Evolutionary conservation across 2,329 filamentous ascomycete genomes (phyloP), one percentile per base, ranked within the genome.

Genomic region (Fusarium subglutinans): DNA sequence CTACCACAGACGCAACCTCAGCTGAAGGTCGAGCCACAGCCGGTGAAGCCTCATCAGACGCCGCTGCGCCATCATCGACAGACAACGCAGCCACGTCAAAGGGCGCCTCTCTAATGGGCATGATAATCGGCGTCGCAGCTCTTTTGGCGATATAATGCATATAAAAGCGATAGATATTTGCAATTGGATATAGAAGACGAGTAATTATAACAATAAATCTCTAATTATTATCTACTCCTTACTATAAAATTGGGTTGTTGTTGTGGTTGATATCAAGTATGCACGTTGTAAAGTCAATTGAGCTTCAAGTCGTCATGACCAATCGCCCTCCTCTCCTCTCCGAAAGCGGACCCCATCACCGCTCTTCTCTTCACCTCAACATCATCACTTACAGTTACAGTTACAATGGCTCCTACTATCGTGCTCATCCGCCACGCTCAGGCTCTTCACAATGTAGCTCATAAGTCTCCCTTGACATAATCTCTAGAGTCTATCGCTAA

Each of bases 351-450:
- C 55, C 47, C 33, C 38, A 28, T 28, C 56, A 57, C 35, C 51
- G 56, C 40, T 22, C 45, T 14, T 22, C 14, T 8, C 33, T 35
- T 35, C 18, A 56, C 61, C 1, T 43, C 63, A 54, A 59, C 70
- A 69, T 57, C 44, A 54, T 30, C 50, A 14, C 48, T 51, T 24
- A 51, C 22, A 51, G 14, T 24, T 59, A 58, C 17, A 33, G n/a
- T n/a, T n/a, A 26, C 26, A 5, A 90, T 90, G 88, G 79, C 88
- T 58, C 88, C 87, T 2, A 88, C 84, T 0, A 77, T 98, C 68
- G 93, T 98, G 75, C 87, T 98, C 79, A 92, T 98, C 79, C 93
- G 96, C 76, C 96, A 98, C 87, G 96, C 94, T 22, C 94, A 98
- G 82, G 88, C 86, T 14, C 78, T 85, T n/a, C 88, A 90, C 79